Percentiles rank a stretch among this genome's conserved stretches.
Conservation (phyloP, 2,329 filamentous ascomycete genomes). For the Diaporthe capsici region DNA sequence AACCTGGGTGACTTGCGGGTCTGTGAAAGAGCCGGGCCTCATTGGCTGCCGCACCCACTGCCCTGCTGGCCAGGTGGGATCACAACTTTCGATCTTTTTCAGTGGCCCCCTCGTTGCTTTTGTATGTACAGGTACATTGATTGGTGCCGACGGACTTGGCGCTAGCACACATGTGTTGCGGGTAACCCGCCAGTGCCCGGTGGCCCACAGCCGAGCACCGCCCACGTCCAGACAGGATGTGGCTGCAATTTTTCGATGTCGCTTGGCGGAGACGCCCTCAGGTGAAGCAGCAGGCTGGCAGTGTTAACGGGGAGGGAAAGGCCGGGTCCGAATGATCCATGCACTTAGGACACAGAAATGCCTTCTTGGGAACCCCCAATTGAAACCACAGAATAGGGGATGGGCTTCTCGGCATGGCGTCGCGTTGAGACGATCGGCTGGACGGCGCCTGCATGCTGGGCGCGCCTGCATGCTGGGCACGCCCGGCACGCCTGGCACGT, state of each 20-base stretch:
- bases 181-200: constrained; percentile 5
- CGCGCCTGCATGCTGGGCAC: background rate
- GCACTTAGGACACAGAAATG: background rate
- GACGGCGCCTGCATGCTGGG: constrained; percentile 6
- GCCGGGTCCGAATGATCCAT: background rate
- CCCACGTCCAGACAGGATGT: background rate
- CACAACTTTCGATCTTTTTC: constrained; percentile 27
- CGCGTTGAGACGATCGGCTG: constrained; percentile 19
- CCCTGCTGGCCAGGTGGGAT: constrained; percentile 26
- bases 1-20: constrained; percentile 23
- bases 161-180: background rate
- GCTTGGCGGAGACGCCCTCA: background rate
- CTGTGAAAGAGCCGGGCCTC: background rate
- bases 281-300: background rate
- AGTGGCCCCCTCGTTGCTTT: constrained; percentile 11
- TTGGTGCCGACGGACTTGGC: constrained; percentile 1
- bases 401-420: constrained; percentile 8
- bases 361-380: background rate
- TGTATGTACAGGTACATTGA: constrained; percentile 19
- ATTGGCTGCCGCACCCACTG: constrained; percentile 23
- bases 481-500: background rate
- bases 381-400: constrained; percentile 14
- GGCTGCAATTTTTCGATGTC: constrained; percentile 11
- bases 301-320: background rate
- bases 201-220: constrained; percentile 3